Conservation (phyloP, 495 filamentous ascomycete genomes). For the Podospora anserina region DNA sequence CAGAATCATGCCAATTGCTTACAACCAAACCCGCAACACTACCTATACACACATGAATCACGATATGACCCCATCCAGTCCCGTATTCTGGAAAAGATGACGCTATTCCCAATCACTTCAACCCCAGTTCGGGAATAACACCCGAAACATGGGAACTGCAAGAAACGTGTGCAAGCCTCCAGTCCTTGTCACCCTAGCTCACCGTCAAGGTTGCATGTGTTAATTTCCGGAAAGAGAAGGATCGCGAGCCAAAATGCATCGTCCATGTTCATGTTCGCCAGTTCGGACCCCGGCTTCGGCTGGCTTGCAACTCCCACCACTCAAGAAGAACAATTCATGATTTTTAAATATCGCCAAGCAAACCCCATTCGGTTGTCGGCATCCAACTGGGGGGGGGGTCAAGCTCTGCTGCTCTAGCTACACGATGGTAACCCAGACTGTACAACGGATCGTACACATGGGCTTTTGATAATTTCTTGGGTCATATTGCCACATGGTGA, state of each 20-base stretch:
- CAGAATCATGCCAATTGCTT: not conserved
- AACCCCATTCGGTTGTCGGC: not conserved
- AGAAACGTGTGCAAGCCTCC: not conserved
- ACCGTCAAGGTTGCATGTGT: conserved; percentile 8
- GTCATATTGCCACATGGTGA: not conserved
- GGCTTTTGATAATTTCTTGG: not conserved
- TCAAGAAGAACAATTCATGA: not conserved
- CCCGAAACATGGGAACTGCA: not conserved
- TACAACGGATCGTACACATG: too few relatives aligned
- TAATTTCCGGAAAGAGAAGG: conserved; percentile 1
- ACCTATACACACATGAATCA: not conserved
- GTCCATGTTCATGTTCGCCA: not conserved
- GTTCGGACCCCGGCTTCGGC: not conserved
- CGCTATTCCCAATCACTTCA: not conserved
- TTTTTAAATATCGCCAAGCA: not conserved
- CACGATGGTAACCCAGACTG: not conserved
- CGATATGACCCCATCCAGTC: not conserved
- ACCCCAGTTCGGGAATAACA: not conserved
- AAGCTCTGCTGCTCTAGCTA: not conserved
- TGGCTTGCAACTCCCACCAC: not conserved
- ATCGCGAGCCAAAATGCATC: not conserved
- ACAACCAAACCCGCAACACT: not conserved
- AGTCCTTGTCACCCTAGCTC: not conserved
- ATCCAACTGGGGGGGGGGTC: not conserved
- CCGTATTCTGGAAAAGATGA: not conserved